A percentile compares a stretch with the other conserved stretches of the same genome.
These are phyloP conservation scores for Myriosclerotinia curreyana DNA, from an alignment of 2,329 filamentous ascomycete genomes.

Conservation along the genomic window DNA sequence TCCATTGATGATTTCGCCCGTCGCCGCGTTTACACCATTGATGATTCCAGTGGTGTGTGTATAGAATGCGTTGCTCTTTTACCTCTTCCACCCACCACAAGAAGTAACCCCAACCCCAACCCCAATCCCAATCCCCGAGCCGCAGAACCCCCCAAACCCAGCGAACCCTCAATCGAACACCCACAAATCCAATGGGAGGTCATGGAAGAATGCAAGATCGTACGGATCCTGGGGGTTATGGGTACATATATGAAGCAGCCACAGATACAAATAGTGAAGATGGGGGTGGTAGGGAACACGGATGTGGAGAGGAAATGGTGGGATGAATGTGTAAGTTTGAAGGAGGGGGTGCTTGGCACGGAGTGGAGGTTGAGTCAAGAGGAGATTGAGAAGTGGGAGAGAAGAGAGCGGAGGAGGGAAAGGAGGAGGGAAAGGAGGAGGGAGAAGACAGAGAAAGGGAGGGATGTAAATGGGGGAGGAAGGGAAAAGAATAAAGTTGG, in stretches of 20 bases:
- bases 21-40: constrained; percentile 55
- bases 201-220: constrained; percentile 52
- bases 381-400: constrained; percentile 36
- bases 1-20: constrained; percentile 52
- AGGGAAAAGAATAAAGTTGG: not conserved
- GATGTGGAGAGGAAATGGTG: constrained; percentile 58
- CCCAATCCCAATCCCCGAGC: not conserved
- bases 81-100: constrained; percentile 21
- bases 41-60: constrained; percentile 61
- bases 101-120: not conserved
- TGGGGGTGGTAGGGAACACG: constrained; percentile 50
- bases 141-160: not conserved
- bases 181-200: constrained; percentile 33
- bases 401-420: constrained; percentile 27
- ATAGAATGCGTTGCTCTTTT: constrained; percentile 46
- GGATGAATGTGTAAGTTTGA: constrained; percentile 53
- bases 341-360: constrained; percentile 46
- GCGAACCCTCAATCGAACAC: constrained; percentile 58
- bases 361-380: constrained; percentile 55
- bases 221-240: constrained; percentile 57
- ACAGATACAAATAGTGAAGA: constrained; percentile 53
- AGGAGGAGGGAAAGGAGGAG: constrained; percentile 25
- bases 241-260: constrained; percentile 47
- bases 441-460: not conserved
- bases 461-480: not conserved